These are phyloP conservation scores for Herpetomonas samuelpessoai DNA, from an alignment of 208 protist genomes.

Conservation along the genomic window DNA sequence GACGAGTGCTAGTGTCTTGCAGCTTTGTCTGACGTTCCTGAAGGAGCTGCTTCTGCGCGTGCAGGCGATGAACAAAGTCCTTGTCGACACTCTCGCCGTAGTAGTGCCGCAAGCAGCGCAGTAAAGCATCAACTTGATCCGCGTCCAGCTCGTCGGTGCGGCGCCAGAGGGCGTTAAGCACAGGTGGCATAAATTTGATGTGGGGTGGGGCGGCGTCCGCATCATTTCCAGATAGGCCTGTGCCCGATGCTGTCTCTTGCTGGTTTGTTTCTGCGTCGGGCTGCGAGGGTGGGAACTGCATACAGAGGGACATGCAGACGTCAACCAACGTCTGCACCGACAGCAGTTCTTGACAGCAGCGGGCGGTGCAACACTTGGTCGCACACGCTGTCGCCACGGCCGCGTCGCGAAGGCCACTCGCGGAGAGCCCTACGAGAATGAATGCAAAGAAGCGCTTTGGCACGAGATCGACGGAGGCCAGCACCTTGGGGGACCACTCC, in stretches of 20 bases:
- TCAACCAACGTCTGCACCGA: slow-evolving; percentile 42
- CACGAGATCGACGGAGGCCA: slow-evolving; percentile 43
- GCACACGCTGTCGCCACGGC: slow-evolving; percentile 48
- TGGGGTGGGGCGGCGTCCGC: not conserved
- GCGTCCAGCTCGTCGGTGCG: slow-evolving; percentile 56
- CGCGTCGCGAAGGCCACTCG: slow-evolving; percentile 33
- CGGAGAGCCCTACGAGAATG: slow-evolving; percentile 45
- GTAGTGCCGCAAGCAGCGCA: slow-evolving; percentile 58
- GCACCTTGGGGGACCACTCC: slow-evolving; percentile 43
- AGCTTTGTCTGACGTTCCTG: not conserved
- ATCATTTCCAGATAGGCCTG: not conserved
- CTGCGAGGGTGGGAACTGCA: slow-evolving; percentile 20
- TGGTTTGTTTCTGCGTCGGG: not conserved
- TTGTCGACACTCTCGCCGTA: slow-evolving; percentile 51
- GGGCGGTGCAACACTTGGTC: slow-evolving; percentile 27
- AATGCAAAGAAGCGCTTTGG: slow-evolving; percentile 43
- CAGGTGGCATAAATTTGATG: slow-evolving; percentile 27
- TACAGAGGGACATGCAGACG: slow-evolving; percentile 50
- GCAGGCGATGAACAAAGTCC: slow-evolving; percentile 70
- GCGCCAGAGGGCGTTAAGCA: slow-evolving; percentile 68
- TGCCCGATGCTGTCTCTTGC: not conserved
- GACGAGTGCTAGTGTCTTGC: not conserved
- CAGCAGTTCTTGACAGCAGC: slow-evolving; percentile 27
- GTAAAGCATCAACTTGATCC: slow-evolving; percentile 47
- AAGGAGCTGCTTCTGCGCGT: slow-evolving; percentile 31